These are phyloP conservation scores for Wickerhamiella hasegawae DNA, from an alignment of 805 yeast species.

Conservation along the genomic window DNA sequence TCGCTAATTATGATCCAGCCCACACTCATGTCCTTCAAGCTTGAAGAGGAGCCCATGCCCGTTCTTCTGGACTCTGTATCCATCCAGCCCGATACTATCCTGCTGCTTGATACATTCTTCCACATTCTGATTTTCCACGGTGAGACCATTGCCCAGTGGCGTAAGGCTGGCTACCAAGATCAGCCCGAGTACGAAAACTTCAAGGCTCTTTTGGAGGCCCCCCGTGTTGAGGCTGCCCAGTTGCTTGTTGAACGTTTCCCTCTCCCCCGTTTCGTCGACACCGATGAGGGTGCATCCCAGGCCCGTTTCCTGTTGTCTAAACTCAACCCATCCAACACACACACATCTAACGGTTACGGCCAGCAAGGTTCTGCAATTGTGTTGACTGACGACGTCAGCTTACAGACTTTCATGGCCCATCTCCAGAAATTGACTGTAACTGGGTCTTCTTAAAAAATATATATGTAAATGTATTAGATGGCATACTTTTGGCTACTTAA, in stretches of 20 bases:
- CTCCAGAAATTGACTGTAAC: slow-evolving; percentile 78
- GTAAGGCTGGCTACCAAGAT: slow-evolving; percentile 87
- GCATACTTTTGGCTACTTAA: background rate
- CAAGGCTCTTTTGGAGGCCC: slow-evolving; percentile 71
- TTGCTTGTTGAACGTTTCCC: slow-evolving; percentile 90
- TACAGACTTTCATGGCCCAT: slow-evolving; percentile 91
- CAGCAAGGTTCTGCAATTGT: slow-evolving; percentile 56
- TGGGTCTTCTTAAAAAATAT: slow-evolving; percentile 15
- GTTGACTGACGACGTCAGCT: slow-evolving; percentile 87
- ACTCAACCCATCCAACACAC: slow-evolving; percentile 83
- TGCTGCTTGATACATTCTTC: slow-evolving; percentile 89
- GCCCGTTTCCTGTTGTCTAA: slow-evolving; percentile 92
- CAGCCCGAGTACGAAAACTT: slow-evolving; percentile 80
- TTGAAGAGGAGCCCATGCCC: slow-evolving; percentile 76
- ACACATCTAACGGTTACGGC: slow-evolving; percentile 37
- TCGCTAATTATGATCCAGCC: slow-evolving; percentile 97
- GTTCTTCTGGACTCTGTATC: slow-evolving; percentile 89
- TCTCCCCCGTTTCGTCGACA: slow-evolving; percentile 89
- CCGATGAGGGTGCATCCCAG: slow-evolving; percentile 97
- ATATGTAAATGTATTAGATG: background rate
- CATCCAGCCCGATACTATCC: slow-evolving; percentile 70
- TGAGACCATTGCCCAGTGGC: slow-evolving; percentile 88
- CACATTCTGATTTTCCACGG: slow-evolving; percentile 94
- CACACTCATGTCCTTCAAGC: slow-evolving; percentile 70
- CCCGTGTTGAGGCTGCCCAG: slow-evolving; percentile 84